A percentile compares a stretch with the other conserved stretches of the same genome.
phyloP scores from a whole-genome alignment of 2,329 filamentous ascomycete genomes.

The Fusarium circinatum region DNA sequence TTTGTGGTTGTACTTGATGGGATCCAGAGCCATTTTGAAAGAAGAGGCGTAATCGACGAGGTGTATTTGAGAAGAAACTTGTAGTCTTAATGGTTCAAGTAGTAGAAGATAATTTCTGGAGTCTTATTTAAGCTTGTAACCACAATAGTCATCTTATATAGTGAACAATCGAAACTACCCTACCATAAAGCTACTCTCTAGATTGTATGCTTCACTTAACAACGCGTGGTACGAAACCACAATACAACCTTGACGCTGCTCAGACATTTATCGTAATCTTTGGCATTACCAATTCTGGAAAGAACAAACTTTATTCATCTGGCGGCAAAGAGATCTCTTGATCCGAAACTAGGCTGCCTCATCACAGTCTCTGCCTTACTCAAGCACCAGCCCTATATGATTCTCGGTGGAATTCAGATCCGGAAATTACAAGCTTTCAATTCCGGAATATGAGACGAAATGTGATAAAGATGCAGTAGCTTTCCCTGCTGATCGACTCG shows the following conservation, averaged over 20 bases:
- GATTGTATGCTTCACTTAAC: too few relatives aligned
- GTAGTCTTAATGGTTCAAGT: not conserved
- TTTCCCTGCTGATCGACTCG: not conserved
- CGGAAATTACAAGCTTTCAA: not conserved
- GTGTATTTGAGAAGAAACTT: not conserved
- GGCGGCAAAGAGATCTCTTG: not conserved
- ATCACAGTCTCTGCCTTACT: not conserved
- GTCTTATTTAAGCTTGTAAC: not conserved
- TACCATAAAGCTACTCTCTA: not conserved
- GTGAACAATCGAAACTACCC: fast-evolving
- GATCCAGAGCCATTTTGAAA: not conserved
- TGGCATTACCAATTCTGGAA: not conserved
- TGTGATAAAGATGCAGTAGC: not conserved
- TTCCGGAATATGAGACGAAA: not conserved
- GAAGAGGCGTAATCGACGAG: not conserved
- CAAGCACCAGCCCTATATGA: not conserved
- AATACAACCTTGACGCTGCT: not conserved
- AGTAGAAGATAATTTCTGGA: not conserved
- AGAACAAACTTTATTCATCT: not conserved
- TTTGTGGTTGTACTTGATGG: not conserved
- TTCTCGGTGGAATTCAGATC: not conserved
- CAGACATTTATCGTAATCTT: not conserved
- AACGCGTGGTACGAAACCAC: not conserved
- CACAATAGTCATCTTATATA: not conserved
- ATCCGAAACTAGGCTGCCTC: not conserved